Conservation (phyloP, 257 asterid species). For the Parsonsia alboflavescens region DNA sequence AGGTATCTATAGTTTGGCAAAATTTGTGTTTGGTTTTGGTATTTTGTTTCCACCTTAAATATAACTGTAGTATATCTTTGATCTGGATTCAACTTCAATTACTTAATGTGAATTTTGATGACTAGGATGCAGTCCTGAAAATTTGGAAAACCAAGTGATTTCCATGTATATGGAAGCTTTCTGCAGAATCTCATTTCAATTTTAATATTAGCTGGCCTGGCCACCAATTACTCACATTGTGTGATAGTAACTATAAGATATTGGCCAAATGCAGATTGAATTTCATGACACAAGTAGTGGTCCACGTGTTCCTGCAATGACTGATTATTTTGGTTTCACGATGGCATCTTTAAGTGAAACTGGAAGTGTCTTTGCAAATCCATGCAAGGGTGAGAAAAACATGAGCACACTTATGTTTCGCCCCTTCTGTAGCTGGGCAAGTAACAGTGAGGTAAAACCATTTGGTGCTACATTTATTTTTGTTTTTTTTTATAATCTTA, state of each 20-base stretch:
- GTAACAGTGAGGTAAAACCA: conserved; percentile 75
- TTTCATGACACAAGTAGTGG: conserved; percentile 95
- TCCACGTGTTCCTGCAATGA: conserved; percentile 95
- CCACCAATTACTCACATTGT: not conserved
- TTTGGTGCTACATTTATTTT: not conserved
- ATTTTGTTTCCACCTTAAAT: not conserved
- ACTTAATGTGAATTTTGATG: not conserved
- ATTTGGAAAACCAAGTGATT: not conserved
- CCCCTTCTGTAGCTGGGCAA: conserved; percentile 93
- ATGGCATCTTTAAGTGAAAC: conserved; percentile 87
- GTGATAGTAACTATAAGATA: conserved; percentile 13
- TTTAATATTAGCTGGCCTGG: not conserved
- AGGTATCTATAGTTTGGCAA: not conserved
- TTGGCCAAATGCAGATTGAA: conserved; percentile 65
- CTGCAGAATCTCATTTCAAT: not conserved
- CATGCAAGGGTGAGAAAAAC: conserved; percentile 93
- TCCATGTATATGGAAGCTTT: not conserved
- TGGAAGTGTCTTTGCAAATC: conserved; percentile 90
- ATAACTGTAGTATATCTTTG: not conserved
- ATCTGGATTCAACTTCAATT: not conserved
- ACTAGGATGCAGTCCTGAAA: not conserved
- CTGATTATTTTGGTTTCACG: conserved; percentile 94
- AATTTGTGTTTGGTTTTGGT: not conserved
- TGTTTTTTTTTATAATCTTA: not conserved
- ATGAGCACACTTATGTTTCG: conserved; percentile 97